These are phyloP conservation scores for Domatiomyces catenatus DNA, from an alignment of 2,329 filamentous ascomycete genomes.

Conservation along the genomic window DNA sequence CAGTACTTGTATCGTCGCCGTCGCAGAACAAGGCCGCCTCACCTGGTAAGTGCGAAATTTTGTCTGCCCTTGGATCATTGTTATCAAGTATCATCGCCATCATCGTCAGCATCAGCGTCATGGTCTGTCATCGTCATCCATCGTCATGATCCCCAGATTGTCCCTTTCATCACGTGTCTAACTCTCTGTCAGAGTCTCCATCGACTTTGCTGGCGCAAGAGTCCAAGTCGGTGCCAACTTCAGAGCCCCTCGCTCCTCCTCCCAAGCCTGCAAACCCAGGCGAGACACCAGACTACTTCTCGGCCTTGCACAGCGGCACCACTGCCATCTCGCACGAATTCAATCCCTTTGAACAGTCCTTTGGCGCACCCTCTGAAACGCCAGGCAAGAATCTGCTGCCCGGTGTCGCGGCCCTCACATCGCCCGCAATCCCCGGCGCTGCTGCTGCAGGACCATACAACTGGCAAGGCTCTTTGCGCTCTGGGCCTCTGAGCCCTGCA, in stretches of 20 bases:
- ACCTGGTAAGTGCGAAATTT: conserved; percentile 12
- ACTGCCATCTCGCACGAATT: conserved; percentile 49
- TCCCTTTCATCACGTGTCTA: background rate
- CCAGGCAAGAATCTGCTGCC: conserved; percentile 71
- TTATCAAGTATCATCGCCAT: background rate
- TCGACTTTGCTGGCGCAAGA: conserved; percentile 22
- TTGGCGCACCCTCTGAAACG: conserved; percentile 58
- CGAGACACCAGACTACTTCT: conserved; percentile 56
- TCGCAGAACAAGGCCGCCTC: conserved; percentile 12
- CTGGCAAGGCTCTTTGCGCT: conserved; percentile 77
- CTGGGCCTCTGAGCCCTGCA: conserved; percentile 85
- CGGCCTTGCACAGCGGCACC: conserved; percentile 37
- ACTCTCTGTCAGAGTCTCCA: conserved; percentile 18
- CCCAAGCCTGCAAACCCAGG: conserved; percentile 42
- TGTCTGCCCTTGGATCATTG: background rate
- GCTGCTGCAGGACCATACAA: conserved; percentile 55
- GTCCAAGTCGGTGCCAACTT: conserved; percentile 37
- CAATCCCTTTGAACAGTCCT: conserved; percentile 95
- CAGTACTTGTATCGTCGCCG: conserved; percentile 11
- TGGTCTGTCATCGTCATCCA: background rate
- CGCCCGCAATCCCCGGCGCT: conserved; percentile 66
- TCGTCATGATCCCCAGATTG: background rate
- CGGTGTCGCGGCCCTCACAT: conserved; percentile 78
- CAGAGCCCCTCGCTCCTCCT: conserved; percentile 55
- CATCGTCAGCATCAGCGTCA: background rate